Base-by-base conservation (phyloP, 345 rosid genomes). In the Abelmoschus esculentus region DNA sequence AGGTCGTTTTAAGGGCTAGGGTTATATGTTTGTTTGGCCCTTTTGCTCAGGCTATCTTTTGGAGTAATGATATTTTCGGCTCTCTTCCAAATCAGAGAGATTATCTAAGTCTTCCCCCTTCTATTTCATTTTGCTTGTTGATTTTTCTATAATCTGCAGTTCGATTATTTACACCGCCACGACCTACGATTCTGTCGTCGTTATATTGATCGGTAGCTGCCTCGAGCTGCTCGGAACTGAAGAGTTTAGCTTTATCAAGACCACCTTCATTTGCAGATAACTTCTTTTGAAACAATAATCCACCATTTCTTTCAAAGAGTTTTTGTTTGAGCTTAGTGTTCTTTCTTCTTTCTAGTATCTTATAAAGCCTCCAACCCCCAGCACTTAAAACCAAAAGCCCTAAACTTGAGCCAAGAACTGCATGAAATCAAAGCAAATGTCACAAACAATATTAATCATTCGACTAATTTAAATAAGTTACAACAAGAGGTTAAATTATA, bases 171-270 rank as follows among this genome's bases (percentile, higher is more conserved):
- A 22, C 26, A 22, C n/a, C n/a, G 3, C 61, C 61, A 6, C 44
- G 38, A 10, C 71, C 60, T 1, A 67, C 8, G 14, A 67, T 67
- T 67, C 61, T 34, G 29, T 68, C 53, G 2, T 29, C 59, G 4
- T 68, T 68, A 11, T 3, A 68, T 3, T 18, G 14, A 68, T 68
- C 71, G 11, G 71, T 53, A 9, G 71, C 71, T 1, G 26, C 13
- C 12, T 68, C 61, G 1, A 68, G n/a, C 7, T 53, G 49, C 10
- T 31, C 19, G 3, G 60, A 52, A 5, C 28, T 34, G 13, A 68
- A 67, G 46, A 67, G 22, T 34, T 53, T 53, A 8, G 49, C 6
- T 2, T 17, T 53, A 13, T 67, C 22, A 3, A 32, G 7, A 57
- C 34, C 61, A 9, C 34, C 34, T 26, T 26, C 8, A 1, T 28